Evolutionary conservation across 1,284 basidiomycete species (phyloP).

Genomic region (Puccinia horiana): DNA sequence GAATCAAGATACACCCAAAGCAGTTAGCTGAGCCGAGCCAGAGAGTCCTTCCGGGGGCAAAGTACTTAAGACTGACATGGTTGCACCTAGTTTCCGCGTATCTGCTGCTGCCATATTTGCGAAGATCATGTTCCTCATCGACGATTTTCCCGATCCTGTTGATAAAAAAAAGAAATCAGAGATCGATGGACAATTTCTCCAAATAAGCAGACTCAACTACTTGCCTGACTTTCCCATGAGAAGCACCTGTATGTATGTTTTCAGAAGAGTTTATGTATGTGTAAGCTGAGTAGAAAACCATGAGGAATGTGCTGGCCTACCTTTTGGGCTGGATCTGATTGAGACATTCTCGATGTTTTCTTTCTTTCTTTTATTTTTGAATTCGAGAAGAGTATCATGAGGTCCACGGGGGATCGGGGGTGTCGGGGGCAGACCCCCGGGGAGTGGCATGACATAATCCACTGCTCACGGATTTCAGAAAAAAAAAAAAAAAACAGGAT

Average conservation of each 20-base stretch:
- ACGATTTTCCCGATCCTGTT: slow-evolving; percentile 70
- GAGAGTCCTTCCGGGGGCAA: background rate
- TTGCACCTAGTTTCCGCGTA: slow-evolving; percentile 39
- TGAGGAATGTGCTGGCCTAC: background rate
- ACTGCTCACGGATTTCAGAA: background rate
- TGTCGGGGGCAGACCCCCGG: background rate
- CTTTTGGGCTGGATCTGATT: slow-evolving; percentile 27
- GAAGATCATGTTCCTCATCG: slow-evolving; percentile 98
- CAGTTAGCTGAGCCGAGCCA: background rate
- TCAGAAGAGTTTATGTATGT: background rate
- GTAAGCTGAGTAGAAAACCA: background rate
- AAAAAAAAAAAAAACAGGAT: background rate
- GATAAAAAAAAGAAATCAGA: background rate
- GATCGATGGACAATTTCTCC: background rate
- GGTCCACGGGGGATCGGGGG: too few relatives aligned
- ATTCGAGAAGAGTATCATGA: background rate
- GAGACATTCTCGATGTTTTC: background rate
- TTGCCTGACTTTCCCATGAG: slow-evolving; percentile 44
- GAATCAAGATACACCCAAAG: background rate
- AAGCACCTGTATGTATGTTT: slow-evolving; percentile 13
- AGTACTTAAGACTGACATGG: slow-evolving; percentile 14
- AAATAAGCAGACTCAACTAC: background rate
- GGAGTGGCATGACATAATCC: background rate
- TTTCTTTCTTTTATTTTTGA: background rate
- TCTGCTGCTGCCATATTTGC: slow-evolving; percentile 48